phyloP scores from a whole-genome alignment of 768 basidiomycete species.

The Boletus subcaerulescens region DNA sequence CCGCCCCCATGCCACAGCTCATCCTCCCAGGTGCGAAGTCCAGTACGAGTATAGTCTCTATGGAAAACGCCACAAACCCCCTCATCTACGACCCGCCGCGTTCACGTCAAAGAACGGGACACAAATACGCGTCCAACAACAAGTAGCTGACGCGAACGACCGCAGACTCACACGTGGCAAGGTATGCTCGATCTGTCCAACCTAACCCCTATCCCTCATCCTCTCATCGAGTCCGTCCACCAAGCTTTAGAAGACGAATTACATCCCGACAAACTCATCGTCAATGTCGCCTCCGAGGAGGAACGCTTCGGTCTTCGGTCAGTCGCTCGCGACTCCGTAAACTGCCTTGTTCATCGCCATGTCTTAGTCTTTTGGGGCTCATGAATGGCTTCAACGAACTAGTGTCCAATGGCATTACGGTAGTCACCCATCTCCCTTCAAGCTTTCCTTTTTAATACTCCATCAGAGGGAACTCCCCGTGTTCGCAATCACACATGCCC shows the following conservation, averaged over 20 bases:
- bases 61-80: slow-evolving; percentile 48
- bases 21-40: slow-evolving; percentile 64
- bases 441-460: neutral
- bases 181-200: slow-evolving; percentile 36
- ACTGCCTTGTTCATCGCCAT: neutral
- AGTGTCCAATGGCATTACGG: slow-evolving; percentile 45
- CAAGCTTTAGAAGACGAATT: slow-evolving; percentile 74
- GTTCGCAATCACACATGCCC: slow-evolving; percentile 66
- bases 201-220: neutral
- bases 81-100: slow-evolving; percentile 49
- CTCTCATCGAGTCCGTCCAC: slow-evolving; percentile 57
- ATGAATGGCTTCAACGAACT: slow-evolving; percentile 60
- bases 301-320: slow-evolving; percentile 80
- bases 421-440: slow-evolving; percentile 26
- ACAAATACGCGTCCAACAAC: slow-evolving; percentile 50
- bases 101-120: slow-evolving; percentile 61
- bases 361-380: slow-evolving; percentile 67
- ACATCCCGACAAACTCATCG: slow-evolving; percentile 50
- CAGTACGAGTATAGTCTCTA: slow-evolving; percentile 75
- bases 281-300: slow-evolving; percentile 54
- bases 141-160: slow-evolving; percentile 55
- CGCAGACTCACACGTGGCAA: slow-evolving; percentile 49
- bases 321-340: slow-evolving; percentile 10
- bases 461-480: slow-evolving; percentile 79
- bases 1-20: neutral